phyloP scores from a whole-genome alignment of 148 eudicot genomes.

The Rhododendron molle region DNA sequence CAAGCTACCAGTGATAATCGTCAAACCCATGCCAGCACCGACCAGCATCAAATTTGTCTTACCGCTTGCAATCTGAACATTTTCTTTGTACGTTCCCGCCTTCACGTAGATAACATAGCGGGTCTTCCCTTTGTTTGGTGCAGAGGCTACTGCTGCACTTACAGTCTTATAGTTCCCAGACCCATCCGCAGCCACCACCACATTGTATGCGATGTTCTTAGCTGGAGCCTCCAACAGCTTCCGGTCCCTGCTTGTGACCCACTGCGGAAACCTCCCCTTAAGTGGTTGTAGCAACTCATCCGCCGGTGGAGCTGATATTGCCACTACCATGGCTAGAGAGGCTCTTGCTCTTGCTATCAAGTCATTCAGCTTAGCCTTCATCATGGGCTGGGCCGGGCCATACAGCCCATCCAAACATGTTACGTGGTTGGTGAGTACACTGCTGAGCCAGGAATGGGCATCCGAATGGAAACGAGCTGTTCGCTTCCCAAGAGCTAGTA shows the following conservation, averaged over 20 bases:
- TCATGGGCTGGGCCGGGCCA: conserved; percentile 5
- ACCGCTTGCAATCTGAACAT: conserved; percentile 16
- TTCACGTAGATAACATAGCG: conserved; percentile 33
- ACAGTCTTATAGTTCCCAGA: conserved; percentile 30
- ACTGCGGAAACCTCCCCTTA: conserved; percentile 19
- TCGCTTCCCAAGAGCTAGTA: conserved; percentile 2
- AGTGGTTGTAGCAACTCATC: not conserved
- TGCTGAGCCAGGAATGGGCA: conserved; percentile 48
- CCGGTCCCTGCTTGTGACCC: conserved; percentile 28
- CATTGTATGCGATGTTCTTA: conserved; percentile 16
- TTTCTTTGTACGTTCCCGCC: conserved; percentile 35
- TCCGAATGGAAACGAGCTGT: conserved; percentile 12
- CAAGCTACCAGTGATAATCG: conserved; percentile 39
- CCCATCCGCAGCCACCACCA: conserved; percentile 37
- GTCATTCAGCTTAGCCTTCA: conserved; percentile 23
- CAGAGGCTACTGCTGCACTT: conserved; percentile 28
- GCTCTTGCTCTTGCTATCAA: conserved; percentile 32
- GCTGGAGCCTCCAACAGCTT: conserved; percentile 10
- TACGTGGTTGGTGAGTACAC: conserved; percentile 43
- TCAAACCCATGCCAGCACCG: conserved; percentile 37
- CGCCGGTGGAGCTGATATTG: conserved; percentile 6
- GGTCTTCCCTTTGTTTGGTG: conserved; percentile 22
- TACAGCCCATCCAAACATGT: conserved; percentile 46
- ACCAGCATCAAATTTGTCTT: conserved; percentile 38
- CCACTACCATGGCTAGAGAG: conserved; percentile 32